Evolutionary conservation across 768 basidiomycete species (phyloP).

Genomic region (Pisolithus sp.): DNA sequence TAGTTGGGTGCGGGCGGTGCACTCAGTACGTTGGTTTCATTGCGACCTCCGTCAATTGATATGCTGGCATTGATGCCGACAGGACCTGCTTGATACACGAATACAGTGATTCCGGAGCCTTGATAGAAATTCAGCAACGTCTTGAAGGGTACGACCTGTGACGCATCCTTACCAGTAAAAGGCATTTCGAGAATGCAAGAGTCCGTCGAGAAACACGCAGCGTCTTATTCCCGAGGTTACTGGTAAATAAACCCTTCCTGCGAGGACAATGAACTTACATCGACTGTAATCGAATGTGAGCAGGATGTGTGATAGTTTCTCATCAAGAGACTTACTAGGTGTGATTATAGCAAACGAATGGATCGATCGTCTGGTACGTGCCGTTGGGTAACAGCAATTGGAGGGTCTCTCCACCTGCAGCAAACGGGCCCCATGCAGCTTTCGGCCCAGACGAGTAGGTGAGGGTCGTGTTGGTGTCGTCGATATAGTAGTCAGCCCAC

Average conservation of each 20-base stretch:
- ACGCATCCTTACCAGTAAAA: constrained; percentile 14
- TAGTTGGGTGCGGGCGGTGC: constrained; percentile 16
- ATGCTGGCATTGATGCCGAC: constrained; percentile 20
- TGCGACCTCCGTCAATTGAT: constrained; percentile 7
- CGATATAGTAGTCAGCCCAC: constrained; percentile 18
- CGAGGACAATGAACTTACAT: constrained; percentile 7
- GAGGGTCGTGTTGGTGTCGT: constrained; percentile 19
- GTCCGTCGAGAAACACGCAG: constrained; percentile 15
- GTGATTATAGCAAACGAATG: constrained; percentile 20
- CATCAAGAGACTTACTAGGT: constrained; percentile 13
- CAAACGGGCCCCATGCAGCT: constrained; percentile 19
- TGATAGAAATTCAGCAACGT: background rate
- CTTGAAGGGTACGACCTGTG: background rate
- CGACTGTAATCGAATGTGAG: constrained; percentile 10
- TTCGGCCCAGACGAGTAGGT: constrained; percentile 18
- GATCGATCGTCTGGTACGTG: constrained; percentile 15
- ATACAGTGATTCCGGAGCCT: constrained; percentile 21
- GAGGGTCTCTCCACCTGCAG: constrained; percentile 6
- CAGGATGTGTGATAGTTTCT: background rate
- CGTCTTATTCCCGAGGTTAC: constrained; percentile 5
- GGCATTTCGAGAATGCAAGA: constrained; percentile 14
- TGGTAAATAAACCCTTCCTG: too few species aligned
- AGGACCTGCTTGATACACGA: constrained; percentile 18
- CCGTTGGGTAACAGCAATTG: constrained; percentile 13
- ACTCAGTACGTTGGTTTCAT: constrained; percentile 11